These are phyloP conservation scores for Russula vinacea DNA, from an alignment of 768 basidiomycete species.

Conservation along the genomic window DNA sequence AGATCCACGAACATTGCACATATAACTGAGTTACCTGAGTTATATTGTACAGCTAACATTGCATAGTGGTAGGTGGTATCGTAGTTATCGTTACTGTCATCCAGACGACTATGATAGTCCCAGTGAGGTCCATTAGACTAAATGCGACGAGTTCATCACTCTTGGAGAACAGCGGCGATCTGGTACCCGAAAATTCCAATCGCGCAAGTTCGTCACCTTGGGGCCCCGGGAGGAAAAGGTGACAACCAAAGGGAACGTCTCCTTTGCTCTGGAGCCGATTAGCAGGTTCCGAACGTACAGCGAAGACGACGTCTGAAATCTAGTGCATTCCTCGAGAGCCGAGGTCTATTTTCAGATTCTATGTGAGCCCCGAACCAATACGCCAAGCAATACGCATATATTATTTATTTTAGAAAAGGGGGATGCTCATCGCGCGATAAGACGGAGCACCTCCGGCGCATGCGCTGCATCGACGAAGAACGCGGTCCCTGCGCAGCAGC, in stretches of 20 bases:
- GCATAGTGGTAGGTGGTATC: too few species aligned
- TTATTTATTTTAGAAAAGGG: too few species aligned
- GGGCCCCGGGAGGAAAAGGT: conserved; percentile 19
- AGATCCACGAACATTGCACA: too few species aligned
- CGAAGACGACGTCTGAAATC: conserved; percentile 21
- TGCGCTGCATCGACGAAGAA: conserved; percentile 26
- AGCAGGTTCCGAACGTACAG: background rate
- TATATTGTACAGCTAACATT: too few species aligned
- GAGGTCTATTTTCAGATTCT: conserved; percentile 16
- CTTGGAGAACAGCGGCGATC: conserved; percentile 25
- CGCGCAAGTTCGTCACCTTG: conserved; percentile 26
- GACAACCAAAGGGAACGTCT: conserved; percentile 21
- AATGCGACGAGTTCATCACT: conserved; percentile 28
- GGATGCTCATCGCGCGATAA: conserved; percentile 22
- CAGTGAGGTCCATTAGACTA: conserved; percentile 27
- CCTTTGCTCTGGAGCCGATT: background rate
- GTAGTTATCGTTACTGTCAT: too few species aligned
- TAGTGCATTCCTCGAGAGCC: conserved; percentile 15
- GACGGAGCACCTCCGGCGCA: conserved; percentile 24
- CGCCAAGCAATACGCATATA: too few species aligned
- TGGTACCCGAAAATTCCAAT: conserved; percentile 22
- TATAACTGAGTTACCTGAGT: too few species aligned
- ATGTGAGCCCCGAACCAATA: conserved; percentile 2
- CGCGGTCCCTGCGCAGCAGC: conserved; percentile 9
- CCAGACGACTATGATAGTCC: too few species aligned